Percentiles rank a stretch among this genome's conserved stretches.
Evolutionary conservation across 352 stramenopile genomes (phyloP).

Genomic region (Phytophthora podocarpi): DNA sequence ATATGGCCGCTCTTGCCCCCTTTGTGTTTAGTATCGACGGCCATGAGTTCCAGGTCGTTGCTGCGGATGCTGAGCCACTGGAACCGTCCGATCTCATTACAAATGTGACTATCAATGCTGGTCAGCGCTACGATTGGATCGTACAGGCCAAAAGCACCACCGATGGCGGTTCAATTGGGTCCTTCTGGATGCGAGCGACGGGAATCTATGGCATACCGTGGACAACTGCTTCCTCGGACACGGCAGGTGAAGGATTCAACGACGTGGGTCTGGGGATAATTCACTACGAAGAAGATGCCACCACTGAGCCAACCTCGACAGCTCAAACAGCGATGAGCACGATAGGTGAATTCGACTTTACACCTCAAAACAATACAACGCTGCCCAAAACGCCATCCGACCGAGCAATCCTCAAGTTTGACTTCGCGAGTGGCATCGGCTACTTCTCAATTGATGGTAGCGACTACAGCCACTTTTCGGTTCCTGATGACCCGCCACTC

Average conservation of each 20-base stretch:
- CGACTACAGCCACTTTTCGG: conserved; percentile 19
- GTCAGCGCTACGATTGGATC: conserved; percentile 34
- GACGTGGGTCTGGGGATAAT: conserved; percentile 28
- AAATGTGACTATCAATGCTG: conserved; percentile 20
- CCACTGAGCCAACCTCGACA: conserved; percentile 1
- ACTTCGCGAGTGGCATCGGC: conserved; percentile 7
- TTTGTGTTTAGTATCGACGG: conserved; percentile 38
- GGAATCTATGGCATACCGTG: conserved; percentile 11
- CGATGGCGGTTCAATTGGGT: too few species aligned
- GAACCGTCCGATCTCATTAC: conserved; percentile 14
- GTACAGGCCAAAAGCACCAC: conserved; percentile 20
- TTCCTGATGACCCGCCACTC: conserved; percentile 11
- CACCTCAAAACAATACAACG: neutral
- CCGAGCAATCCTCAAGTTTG: conserved; percentile 24
- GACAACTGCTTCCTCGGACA: neutral
- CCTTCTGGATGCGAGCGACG: conserved; percentile 29
- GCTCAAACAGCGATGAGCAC: conserved; percentile 1
- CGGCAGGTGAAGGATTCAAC: conserved; percentile 20
- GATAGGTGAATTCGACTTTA: conserved; percentile 17
- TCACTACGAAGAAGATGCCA: conserved; percentile 11
- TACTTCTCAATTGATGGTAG: conserved; percentile 25
- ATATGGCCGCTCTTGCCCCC: conserved; percentile 23
- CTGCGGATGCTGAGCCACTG: conserved; percentile 24
- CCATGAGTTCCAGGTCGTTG: conserved; percentile 33
- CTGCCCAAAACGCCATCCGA: conserved; percentile 15